Percentiles rank a stretch among this genome's conserved stretches.
Evolutionary conservation across 2,329 filamentous ascomycete species (phyloP).

Genomic region (Fusarium multiceps): DNA sequence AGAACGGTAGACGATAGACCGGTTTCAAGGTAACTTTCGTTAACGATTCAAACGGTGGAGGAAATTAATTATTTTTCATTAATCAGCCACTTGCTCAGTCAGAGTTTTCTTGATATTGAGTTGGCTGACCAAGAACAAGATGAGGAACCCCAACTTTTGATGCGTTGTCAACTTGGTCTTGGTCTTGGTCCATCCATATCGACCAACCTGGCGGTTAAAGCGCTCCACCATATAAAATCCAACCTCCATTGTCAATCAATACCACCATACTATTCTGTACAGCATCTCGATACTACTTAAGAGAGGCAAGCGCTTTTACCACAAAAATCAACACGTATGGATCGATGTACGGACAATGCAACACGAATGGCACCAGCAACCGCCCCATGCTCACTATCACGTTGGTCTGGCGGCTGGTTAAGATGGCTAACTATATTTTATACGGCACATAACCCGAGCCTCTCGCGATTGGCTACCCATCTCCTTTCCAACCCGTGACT

Average conservation of each 20-base stretch:
- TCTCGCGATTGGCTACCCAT: neutral
- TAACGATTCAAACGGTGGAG: constrained; percentile 4
- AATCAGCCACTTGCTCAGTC: neutral
- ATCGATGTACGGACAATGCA: constrained; percentile 23
- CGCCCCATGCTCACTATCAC: constrained; percentile 15
- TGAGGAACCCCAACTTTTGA: neutral
- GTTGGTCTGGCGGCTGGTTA: neutral
- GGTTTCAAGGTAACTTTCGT: constrained; percentile 22
- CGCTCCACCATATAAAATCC: constrained; percentile 23
- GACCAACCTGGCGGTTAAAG: constrained; percentile 18
- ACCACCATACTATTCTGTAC: neutral
- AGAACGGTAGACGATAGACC: constrained; percentile 11
- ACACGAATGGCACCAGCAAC: constrained; percentile 23
- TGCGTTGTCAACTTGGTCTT: constrained; percentile 18
- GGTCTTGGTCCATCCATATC: constrained; percentile 1
- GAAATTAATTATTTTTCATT: neutral
- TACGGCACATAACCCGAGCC: neutral
- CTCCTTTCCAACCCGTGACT: constrained; percentile 11
- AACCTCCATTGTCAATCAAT: neutral
- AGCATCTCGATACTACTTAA: neutral
- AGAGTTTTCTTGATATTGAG: neutral
- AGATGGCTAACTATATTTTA: constrained; percentile 11
- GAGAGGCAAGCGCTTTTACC: neutral
- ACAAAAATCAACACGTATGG: constrained; percentile 8
- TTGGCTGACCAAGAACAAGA: neutral